Evolutionary conservation across 306 rosid species (phyloP).

Genomic region (Alnus glutinosa): DNA sequence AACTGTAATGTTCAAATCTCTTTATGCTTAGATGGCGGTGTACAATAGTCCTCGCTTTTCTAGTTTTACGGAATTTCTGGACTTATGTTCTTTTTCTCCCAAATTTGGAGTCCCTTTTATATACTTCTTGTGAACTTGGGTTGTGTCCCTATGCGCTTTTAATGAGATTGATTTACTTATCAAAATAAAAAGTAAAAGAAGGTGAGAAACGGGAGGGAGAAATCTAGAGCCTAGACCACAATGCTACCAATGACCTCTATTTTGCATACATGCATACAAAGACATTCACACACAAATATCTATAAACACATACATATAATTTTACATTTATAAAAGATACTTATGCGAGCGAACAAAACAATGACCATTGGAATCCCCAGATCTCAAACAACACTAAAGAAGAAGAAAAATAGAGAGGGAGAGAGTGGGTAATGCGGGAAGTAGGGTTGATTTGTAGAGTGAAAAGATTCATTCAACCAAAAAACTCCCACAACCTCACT

Average conservation of each 20-base stretch:
- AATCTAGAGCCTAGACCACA: neutral
- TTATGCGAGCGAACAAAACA: neutral
- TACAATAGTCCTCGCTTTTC: no score
- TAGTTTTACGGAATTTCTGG: no score
- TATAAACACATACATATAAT: neutral
- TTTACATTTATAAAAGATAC: neutral
- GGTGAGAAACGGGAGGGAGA: neutral
- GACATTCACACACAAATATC: neutral
- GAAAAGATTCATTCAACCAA: no score
- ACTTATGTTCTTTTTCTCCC: no score
- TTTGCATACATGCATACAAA: neutral
- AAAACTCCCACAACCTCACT: no score
- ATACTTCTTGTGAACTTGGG: no score
- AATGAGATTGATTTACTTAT: no score
- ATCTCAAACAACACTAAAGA: neutral
- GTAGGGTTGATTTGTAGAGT: neutral
- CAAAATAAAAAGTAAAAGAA: neutral
- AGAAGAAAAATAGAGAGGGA: neutral
- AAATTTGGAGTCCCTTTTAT: no score
- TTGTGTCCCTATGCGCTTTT: no score
- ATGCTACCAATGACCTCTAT: neutral
- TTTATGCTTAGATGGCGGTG: no score
- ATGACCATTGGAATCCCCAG: neutral
- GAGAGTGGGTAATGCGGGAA: neutral
- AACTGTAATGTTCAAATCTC: no score